Percentiles rank a stretch among this genome's conserved stretches.
These are phyloP conservation scores for Neolentinus lepideus DNA, from an alignment of 1,284 basidiomycete species.

Conservation along the genomic window DNA sequence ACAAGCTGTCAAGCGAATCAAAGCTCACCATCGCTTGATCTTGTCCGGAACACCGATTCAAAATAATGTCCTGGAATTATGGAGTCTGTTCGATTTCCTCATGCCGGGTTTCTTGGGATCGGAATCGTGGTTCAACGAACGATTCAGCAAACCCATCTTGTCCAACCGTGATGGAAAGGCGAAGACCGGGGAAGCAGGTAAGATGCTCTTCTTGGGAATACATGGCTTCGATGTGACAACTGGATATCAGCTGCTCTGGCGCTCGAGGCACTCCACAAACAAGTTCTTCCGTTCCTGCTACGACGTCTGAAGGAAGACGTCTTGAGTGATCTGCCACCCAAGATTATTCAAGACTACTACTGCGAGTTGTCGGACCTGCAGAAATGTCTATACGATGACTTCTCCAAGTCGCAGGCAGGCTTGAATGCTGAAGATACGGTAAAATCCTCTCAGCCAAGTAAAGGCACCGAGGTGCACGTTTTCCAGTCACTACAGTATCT, in stretches of 20 bases:
- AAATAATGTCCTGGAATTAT: slow-evolving; percentile 97
- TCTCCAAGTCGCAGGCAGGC: slow-evolving; percentile 74
- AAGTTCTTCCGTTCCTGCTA: slow-evolving; percentile 97
- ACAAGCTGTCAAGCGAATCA: slow-evolving; percentile 90
- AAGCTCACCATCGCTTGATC: slow-evolving; percentile 89
- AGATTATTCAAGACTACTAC: slow-evolving; percentile 99
- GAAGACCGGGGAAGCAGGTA: slow-evolving; percentile 91
- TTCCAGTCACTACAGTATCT: slow-evolving; percentile 98
- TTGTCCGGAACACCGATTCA: slow-evolving; percentile 98
- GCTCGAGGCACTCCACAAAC: slow-evolving; percentile 95
- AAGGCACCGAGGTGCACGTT: slow-evolving; percentile 64
- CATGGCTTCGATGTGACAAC: slow-evolving; percentile 6
- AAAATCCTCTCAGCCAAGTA: slow-evolving; percentile 32
- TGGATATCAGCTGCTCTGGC: slow-evolving; percentile 71
- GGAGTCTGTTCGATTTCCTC: slow-evolving; percentile 98
- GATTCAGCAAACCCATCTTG: slow-evolving; percentile 94
- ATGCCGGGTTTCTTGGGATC: slow-evolving; percentile 99
- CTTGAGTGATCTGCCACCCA: slow-evolving; percentile 91
- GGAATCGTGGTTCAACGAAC: slow-evolving; percentile 92
- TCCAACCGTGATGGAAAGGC: slow-evolving; percentile 94
- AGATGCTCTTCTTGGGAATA: slow-evolving; percentile 18
- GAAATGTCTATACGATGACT: slow-evolving; percentile 91
- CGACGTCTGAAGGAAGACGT: slow-evolving; percentile 98
- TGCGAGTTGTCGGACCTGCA: slow-evolving; percentile 96
- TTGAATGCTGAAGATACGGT: slow-evolving; percentile 61